These are phyloP conservation scores for Penicillium sp. DNA, from an alignment of 2,329 filamentous ascomycete species.

Conservation along the genomic window DNA sequence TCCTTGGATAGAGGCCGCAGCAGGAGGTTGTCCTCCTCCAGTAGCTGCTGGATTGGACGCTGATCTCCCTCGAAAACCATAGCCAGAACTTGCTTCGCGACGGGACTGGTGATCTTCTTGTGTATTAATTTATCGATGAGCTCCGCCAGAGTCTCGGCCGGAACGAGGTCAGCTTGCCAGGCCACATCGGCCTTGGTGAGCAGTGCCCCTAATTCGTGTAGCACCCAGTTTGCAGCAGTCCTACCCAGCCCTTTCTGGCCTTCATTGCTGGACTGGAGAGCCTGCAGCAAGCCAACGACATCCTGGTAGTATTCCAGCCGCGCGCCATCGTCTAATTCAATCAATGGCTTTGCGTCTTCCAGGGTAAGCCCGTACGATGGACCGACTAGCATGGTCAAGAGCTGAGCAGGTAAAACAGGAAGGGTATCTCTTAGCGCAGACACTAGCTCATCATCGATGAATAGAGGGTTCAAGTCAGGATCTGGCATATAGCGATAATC, in stretches of 20 bases:
- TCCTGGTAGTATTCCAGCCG: constrained; percentile 72
- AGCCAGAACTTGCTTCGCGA: constrained; percentile 58
- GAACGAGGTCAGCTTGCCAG: constrained; percentile 38
- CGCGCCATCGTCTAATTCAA: constrained; percentile 71
- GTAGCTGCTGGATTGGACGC: constrained; percentile 49
- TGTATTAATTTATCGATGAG: constrained; percentile 43
- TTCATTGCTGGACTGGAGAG: constrained; percentile 21
- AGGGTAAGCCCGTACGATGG: constrained; percentile 63
- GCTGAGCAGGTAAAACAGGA: constrained; percentile 68
- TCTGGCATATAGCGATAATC: constrained; percentile 99
- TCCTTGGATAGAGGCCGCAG: constrained; percentile 53
- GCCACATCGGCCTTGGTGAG: constrained; percentile 49
- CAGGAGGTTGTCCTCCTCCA: constrained; percentile 54
- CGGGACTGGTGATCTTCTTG: constrained; percentile 49
- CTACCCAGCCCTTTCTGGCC: constrained; percentile 40
- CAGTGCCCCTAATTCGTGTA: constrained; percentile 71
- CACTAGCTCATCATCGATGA: constrained; percentile 69
- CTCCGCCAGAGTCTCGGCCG: constrained; percentile 41
- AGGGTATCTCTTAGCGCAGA: constrained; percentile 59
- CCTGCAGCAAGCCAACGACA: constrained; percentile 36
- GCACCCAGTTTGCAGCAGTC: constrained; percentile 62
- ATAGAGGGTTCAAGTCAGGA: constrained; percentile 76
- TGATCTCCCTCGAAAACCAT: constrained; percentile 52
- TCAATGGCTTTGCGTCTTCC: constrained; percentile 79
- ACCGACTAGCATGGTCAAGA: constrained; percentile 60